Conservation (phyloP, 208 protist genomes). For the Leishmania braziliensis region DNA sequence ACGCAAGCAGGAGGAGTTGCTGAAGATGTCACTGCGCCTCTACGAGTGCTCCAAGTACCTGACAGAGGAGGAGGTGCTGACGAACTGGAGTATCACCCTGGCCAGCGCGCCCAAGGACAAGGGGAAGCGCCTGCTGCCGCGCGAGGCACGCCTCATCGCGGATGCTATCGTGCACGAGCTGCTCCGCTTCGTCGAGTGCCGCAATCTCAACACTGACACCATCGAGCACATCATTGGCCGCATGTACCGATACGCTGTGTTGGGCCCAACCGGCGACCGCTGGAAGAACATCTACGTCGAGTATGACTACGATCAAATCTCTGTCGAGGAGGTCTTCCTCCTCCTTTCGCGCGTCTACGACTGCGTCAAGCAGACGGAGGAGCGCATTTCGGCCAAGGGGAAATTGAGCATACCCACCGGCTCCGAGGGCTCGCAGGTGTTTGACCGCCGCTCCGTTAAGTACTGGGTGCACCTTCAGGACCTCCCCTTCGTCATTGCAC, state of each 20-base stretch:
- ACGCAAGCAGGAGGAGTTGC: conserved; percentile 65
- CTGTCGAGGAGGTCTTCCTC: conserved; percentile 76
- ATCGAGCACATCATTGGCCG: conserved; percentile 88
- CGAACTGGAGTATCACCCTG: conserved; percentile 46
- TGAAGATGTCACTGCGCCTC: conserved; percentile 60
- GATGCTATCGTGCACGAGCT: conserved; percentile 81
- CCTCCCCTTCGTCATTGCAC: conserved; percentile 86
- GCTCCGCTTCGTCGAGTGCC: conserved; percentile 82
- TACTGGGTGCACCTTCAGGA: conserved; percentile 91
- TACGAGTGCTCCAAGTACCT: conserved; percentile 61
- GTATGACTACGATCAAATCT: conserved; percentile 63
- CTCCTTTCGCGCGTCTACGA: conserved; percentile 79
- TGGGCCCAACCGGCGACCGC: conserved; percentile 78
- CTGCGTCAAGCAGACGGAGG: conserved; percentile 68
- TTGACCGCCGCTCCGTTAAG: conserved; percentile 88
- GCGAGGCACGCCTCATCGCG: conserved; percentile 67
- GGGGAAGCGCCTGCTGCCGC: conserved; percentile 37
- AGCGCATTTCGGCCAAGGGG: conserved; percentile 59
- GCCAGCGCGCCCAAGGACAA: conserved; percentile 1
- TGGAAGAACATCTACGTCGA: conserved; percentile 75
- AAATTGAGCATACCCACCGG: conserved; percentile 59
- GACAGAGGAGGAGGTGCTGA: conserved; percentile 51
- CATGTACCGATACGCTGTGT: conserved; percentile 87
- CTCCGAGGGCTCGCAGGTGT: conserved; percentile 80
- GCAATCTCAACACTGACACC: conserved; percentile 87